Evolutionary conservation across 441 rosid genomes (phyloP).

Genomic region (Arabidopsis lyrata): DNA sequence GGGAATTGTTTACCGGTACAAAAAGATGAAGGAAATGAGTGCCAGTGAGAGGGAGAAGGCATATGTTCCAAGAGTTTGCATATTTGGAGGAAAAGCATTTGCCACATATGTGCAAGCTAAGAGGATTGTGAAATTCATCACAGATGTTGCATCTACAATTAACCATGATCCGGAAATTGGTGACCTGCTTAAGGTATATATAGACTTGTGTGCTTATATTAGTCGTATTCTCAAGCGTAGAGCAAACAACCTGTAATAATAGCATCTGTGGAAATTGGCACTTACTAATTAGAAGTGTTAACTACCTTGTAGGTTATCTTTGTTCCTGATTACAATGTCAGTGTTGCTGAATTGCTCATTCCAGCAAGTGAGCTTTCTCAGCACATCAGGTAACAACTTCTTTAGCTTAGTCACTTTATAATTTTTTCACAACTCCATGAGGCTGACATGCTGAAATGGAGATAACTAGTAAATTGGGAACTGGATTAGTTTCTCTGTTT

Average conservation of each 20-base stretch:
- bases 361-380: conserved; percentile 99
- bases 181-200: conserved; percentile 83
- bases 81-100: conserved; percentile 98
- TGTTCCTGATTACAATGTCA: conserved; percentile 96
- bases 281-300: conserved; percentile 14
- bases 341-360: conserved; percentile 94
- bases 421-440: conserved; percentile 6
- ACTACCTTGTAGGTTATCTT: conserved; percentile 69
- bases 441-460: not conserved
- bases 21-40: conserved; percentile 93
- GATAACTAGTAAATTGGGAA: not conserved
- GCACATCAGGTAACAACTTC: conserved; percentile 81
- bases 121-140: conserved; percentile 93
- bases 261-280: not conserved
- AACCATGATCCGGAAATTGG: conserved; percentile 93
- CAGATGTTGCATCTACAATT: conserved; percentile 88
- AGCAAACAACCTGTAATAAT: conserved; percentile 12
- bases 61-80: conserved; percentile 90
- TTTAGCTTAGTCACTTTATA: conserved; percentile 15
- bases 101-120: conserved; percentile 95
- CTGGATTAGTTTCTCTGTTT: conserved; percentile 4
- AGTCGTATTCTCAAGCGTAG: conserved; percentile 8
- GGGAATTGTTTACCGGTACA: conserved; percentile 94
- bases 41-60: conserved; percentile 67
- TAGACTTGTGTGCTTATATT: not conserved